Conservation (phyloP, 2,329 filamentous ascomycete species). For the Neopestalotiopsis rosae region DNA sequence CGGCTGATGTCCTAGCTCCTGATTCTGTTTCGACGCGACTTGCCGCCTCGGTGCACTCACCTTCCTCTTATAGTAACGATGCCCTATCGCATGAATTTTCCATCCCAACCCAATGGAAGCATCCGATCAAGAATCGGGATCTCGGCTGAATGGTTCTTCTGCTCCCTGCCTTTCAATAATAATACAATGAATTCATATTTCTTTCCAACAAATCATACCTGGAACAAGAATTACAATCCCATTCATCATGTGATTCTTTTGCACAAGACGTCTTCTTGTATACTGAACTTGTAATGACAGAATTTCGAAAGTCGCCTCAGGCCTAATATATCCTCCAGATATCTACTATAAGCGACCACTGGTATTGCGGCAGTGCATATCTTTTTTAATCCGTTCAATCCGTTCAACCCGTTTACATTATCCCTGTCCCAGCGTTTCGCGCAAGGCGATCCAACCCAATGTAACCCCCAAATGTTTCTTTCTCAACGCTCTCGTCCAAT, state of each 20-base stretch:
- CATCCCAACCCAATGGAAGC: slow-evolving; percentile 4
- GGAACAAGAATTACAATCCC: too few species aligned
- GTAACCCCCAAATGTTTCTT: neutral
- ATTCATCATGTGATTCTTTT: too few species aligned
- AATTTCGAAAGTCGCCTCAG: too few species aligned
- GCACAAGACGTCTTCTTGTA: too few species aligned
- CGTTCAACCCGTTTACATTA: neutral
- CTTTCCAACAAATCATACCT: too few species aligned
- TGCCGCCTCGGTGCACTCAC: slow-evolving; percentile 5
- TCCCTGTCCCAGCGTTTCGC: neutral
- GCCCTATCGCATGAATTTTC: slow-evolving; percentile 7
- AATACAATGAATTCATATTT: too few species aligned
- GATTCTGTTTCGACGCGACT: neutral
- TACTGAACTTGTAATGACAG: too few species aligned
- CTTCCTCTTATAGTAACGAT: slow-evolving; percentile 6
- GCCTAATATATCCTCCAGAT: too few species aligned
- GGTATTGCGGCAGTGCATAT: neutral
- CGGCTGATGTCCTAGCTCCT: neutral
- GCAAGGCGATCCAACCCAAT: neutral
- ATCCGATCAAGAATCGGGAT: neutral
- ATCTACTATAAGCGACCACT: too few species aligned
- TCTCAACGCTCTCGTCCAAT: neutral
- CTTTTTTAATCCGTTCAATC: neutral
- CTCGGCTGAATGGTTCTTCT: neutral
- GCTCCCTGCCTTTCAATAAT: neutral